phyloP scores from a whole-genome alignment of 805 yeast species.

The Sugiyamaella qingdaonensis region DNA sequence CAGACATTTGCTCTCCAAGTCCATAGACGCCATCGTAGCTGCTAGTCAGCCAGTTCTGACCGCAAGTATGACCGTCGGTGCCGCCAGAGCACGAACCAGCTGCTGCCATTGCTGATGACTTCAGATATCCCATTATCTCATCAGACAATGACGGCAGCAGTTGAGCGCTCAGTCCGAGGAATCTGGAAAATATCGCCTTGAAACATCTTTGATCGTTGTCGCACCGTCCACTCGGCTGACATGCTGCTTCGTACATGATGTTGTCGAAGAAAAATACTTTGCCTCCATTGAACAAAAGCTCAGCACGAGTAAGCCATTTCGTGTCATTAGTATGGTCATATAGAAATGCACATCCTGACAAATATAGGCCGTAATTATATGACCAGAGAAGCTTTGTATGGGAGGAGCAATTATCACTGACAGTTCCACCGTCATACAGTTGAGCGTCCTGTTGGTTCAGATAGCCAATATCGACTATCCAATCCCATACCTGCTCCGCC shows the following conservation, averaged over 20 bases:
- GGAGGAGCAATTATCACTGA: constrained; percentile 54
- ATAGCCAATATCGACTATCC: constrained; percentile 60
- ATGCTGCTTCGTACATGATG: constrained; percentile 77
- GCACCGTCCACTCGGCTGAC: constrained; percentile 64
- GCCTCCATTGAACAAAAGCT: constrained; percentile 49
- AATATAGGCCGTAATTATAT: constrained; percentile 75
- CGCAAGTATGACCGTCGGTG: constrained; percentile 83
- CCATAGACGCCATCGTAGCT: constrained; percentile 77
- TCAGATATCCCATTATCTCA: constrained; percentile 41
- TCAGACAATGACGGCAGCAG: constrained; percentile 52
- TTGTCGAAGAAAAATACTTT: constrained; percentile 30
- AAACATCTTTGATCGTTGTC: constrained; percentile 89
- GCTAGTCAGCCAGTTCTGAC: constrained; percentile 62
- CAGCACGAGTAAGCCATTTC: constrained; percentile 62
- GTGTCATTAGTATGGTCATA: constrained; percentile 66
- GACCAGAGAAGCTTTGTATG: constrained; percentile 70
- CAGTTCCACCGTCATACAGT: constrained; percentile 35
- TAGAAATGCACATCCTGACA: constrained; percentile 77
- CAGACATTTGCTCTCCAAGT: constrained; percentile 87
- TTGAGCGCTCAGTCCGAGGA: constrained; percentile 67
- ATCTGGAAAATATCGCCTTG: constrained; percentile 76
- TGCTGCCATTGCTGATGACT: constrained; percentile 62
- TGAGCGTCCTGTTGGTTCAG: constrained; percentile 34
- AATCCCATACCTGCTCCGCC: constrained; percentile 72
- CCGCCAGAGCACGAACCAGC: constrained; percentile 87